phyloP scores from a whole-genome alignment of 1,139 yeast genomes.

The Pichia sp. region DNA sequence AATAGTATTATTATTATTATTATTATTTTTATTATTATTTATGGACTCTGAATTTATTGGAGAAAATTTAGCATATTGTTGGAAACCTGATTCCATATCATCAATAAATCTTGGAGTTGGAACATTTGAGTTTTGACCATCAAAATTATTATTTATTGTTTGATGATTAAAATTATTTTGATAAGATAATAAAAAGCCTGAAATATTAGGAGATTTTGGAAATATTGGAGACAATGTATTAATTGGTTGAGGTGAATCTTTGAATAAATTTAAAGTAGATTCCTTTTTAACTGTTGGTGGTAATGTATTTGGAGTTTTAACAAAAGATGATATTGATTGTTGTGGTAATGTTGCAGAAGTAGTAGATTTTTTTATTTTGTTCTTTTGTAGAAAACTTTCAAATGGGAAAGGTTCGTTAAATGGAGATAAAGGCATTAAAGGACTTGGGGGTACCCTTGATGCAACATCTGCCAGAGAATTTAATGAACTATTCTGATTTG shows the following conservation, averaged over 20 bases:
- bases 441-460: conserved; percentile 18
- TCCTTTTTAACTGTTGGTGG: neutral
- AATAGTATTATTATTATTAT: no score
- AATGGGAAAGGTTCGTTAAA: conserved; percentile 13
- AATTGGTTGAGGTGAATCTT: conserved; percentile 6
- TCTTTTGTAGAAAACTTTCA: conserved; percentile 11
- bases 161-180: neutral
- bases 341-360: no score
- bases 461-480: conserved; percentile 21
- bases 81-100: conserved; percentile 5
- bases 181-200: conserved; percentile 3
- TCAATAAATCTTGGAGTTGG: conserved; percentile 9
- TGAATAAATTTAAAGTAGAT: conserved; percentile 12
- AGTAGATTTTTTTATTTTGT: neutral
- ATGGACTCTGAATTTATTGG: neutral
- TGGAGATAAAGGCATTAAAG: conserved; percentile 16
- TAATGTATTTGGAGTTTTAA: neutral
- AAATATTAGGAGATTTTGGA: conserved; percentile 13
- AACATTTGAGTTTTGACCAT: neutral
- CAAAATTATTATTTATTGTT: no score
- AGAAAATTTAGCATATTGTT: conserved; percentile 7
- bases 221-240: conserved; percentile 5
- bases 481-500: conserved; percentile 6
- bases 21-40: neutral
- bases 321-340: no score